These are phyloP conservation scores for Mimosa pudica DNA, from an alignment of 306 rosid species.

Conservation along the genomic window DNA sequence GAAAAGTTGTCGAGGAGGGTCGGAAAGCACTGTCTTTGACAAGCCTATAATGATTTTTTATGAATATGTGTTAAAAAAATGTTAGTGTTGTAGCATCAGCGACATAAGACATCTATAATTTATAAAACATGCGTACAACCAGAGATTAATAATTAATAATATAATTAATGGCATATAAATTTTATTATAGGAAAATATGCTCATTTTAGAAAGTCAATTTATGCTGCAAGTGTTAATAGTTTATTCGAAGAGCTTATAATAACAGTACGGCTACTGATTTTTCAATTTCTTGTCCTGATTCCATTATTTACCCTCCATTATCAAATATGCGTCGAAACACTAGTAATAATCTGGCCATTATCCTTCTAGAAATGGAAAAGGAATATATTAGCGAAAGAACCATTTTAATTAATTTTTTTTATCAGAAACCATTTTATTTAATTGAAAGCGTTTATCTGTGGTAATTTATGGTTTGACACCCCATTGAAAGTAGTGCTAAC, in stretches of 20 bases:
- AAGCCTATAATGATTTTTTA: neutral
- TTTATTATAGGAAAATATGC: neutral
- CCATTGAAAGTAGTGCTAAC: too few species aligned
- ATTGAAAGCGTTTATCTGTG: too few species aligned
- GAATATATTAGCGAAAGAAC: neutral
- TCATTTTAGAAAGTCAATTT: slow-evolving; percentile 4
- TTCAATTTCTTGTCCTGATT: neutral
- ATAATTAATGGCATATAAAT: neutral
- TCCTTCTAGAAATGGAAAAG: neutral
- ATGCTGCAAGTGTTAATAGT: slow-evolving; percentile 1
- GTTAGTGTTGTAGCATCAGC: slow-evolving; percentile 22
- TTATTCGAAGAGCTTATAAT: neutral
- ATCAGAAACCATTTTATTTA: too few species aligned
- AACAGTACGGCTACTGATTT: neutral
- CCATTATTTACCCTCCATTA: neutral
- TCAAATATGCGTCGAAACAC: slow-evolving; percentile 1
- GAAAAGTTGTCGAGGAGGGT: neutral
- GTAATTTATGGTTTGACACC: too few species aligned
- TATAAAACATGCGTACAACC: neutral
- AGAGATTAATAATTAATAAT: neutral
- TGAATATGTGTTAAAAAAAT: neutral
- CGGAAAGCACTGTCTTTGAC: neutral
- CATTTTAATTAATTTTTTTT: too few species aligned
- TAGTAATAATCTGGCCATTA: neutral
- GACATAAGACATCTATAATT: neutral